Conservation (phyloP, 495 filamentous ascomycete genomes). For the Neurospora intermedia region DNA sequence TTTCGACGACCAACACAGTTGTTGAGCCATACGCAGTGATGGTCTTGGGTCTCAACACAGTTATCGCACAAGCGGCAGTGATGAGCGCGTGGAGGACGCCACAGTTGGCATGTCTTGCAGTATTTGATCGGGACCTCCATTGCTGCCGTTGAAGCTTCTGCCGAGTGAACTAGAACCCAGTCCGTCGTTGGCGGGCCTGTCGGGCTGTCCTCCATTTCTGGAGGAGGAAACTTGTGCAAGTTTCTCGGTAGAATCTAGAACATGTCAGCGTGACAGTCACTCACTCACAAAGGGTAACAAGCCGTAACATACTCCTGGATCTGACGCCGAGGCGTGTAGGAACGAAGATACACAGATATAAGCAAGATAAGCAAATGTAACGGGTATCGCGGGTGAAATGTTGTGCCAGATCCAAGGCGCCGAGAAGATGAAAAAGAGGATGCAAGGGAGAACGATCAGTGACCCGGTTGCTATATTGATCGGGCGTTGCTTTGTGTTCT, state of each 20-base stretch:
- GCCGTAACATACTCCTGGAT: conserved; percentile 68
- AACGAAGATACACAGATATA: conserved; percentile 88
- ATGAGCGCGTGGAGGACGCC: conserved; percentile 89
- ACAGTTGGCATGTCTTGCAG: conserved; percentile 92
- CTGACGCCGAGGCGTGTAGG: conserved; percentile 77
- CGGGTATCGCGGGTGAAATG: conserved; percentile 83
- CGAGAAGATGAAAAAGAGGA: conserved; percentile 78
- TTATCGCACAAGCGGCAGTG: conserved; percentile 96
- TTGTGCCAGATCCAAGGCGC: conserved; percentile 86
- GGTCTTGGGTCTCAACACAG: conserved; percentile 94
- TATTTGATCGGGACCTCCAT: conserved; percentile 98
- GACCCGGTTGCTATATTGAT: conserved; percentile 83
- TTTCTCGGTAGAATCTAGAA: conserved; percentile 74
- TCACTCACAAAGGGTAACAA: not conserved
- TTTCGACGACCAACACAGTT: conserved; percentile 96
- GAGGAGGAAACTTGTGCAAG: conserved; percentile 45
- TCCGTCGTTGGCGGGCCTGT: conserved; percentile 77
- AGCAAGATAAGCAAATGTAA: conserved; percentile 83
- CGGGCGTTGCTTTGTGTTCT: conserved; percentile 83
- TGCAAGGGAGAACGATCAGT: conserved; percentile 61
- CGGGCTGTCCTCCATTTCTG: conserved; percentile 60
- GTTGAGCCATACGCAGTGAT: conserved; percentile 98
- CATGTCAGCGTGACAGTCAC: conserved; percentile 9
- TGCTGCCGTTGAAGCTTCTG: conserved; percentile 58
- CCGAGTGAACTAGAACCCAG: conserved; percentile 81